phyloP scores from a whole-genome alignment of 257 asterid genomes.

The Solanum sitiens region DNA sequence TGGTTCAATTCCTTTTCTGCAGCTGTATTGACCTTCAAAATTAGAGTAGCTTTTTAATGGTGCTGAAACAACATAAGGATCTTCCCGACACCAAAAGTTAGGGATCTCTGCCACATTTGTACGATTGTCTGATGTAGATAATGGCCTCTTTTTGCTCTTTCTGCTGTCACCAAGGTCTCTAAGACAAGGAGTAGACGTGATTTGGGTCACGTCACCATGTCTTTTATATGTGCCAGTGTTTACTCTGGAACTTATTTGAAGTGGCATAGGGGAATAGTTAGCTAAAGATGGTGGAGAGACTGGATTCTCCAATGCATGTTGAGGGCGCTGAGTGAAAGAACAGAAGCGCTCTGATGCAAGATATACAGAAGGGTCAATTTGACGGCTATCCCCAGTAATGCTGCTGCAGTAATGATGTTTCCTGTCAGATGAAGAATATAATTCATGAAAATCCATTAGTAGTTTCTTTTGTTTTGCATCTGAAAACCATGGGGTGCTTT shows the following conservation, averaged over 20 bases:
- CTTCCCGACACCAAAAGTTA: conserved; percentile 17
- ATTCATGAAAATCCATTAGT: conserved; percentile 5
- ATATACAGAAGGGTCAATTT: conserved; percentile 13
- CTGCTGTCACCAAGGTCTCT: conserved; percentile 13
- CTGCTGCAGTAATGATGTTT: conserved; percentile 10
- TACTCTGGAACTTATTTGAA: conserved; percentile 12
- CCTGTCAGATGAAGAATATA: conserved; percentile 9
- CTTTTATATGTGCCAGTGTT: conserved; percentile 15
- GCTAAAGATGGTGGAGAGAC: conserved; percentile 9
- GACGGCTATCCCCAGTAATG: conserved; percentile 12
- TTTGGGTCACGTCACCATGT: conserved; percentile 8
- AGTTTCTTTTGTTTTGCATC: conserved; percentile 22
- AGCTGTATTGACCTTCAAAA: conserved; percentile 5
- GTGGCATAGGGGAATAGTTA: conserved; percentile 11
- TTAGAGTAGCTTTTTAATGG: conserved; percentile 5
- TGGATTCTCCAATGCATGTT: conserved; percentile 13
- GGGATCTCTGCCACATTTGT: conserved; percentile 24
- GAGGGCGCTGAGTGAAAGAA: conserved; percentile 6
- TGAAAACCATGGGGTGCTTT: conserved; percentile 15
- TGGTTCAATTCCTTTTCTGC: conserved; percentile 6
- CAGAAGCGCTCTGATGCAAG: conserved; percentile 11
- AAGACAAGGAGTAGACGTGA: conserved; percentile 4
- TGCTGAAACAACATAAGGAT: conserved; percentile 3
- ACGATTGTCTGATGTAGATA: conserved; percentile 17
- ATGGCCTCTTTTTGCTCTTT: conserved; percentile 21